Percentiles rank a stretch among this genome's conserved stretches.
phyloP scores from a whole-genome alignment of 768 basidiomycete genomes.

The Suillus decipiens region DNA sequence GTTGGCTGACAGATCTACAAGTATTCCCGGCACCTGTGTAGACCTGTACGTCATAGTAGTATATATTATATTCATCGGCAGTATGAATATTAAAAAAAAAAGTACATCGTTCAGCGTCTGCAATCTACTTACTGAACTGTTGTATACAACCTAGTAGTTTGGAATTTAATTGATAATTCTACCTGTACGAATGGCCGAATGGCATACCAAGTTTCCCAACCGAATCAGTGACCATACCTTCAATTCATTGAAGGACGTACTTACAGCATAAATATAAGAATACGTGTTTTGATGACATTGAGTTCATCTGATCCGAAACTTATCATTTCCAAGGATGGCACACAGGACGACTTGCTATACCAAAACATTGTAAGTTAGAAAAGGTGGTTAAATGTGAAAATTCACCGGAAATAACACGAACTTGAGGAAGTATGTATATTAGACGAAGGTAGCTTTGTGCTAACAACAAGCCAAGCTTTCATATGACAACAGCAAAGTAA shows the following conservation, averaged over 20 bases:
- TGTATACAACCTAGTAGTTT: background rate
- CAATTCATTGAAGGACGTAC: background rate
- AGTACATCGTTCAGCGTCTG: background rate
- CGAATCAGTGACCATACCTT: background rate
- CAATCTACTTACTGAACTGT: background rate
- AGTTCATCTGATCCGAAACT: background rate
- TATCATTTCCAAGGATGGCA: background rate
- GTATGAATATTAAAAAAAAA: constrained; percentile 1
- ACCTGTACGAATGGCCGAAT: background rate
- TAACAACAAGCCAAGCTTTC: background rate
- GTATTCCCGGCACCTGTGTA: background rate
- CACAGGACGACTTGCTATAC: background rate
- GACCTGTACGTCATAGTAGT: background rate
- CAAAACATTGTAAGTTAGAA: background rate
- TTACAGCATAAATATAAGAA: background rate
- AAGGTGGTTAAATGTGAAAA: background rate
- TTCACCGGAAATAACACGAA: background rate
- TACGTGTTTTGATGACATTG: background rate
- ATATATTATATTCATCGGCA: background rate
- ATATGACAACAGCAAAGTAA: background rate
- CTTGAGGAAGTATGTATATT: background rate
- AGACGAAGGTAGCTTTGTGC: background rate
- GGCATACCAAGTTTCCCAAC: background rate
- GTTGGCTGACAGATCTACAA: constrained; percentile 1
- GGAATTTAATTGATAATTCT: background rate